Conservation (phyloP, 805 yeast species). For the Metschnikowia reukaufii region DNA sequence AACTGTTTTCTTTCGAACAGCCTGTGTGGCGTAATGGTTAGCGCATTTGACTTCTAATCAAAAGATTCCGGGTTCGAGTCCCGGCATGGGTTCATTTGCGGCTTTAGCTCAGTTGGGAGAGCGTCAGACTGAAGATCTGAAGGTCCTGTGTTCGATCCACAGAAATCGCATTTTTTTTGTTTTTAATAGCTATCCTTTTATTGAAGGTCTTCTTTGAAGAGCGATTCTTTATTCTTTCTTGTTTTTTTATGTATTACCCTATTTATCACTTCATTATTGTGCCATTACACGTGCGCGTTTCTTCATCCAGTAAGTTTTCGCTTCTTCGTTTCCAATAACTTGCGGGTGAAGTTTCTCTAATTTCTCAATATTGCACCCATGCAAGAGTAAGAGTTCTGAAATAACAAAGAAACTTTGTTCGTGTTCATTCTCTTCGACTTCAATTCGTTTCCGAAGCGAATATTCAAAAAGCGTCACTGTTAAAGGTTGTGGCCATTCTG, state of each 20-base stretch:
- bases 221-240: neutral
- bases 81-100: no score
- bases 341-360: conserved; percentile 25
- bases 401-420: conserved; percentile 39
- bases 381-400: conserved; percentile 57
- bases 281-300: conserved; percentile 20
- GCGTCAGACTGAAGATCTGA: conserved; percentile 28
- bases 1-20: no score
- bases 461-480: conserved; percentile 42
- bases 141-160: conserved; percentile 29
- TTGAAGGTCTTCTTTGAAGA: no score
- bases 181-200: no score
- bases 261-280: neutral
- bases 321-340: conserved; percentile 44
- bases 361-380: conserved; percentile 52
- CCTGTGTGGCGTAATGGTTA: no score
- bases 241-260: neutral
- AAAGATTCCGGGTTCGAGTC: no score
- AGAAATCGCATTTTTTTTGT: conserved; percentile 23
- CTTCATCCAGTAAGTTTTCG: conserved; percentile 55
- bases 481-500: conserved; percentile 19
- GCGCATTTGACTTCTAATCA: no score
- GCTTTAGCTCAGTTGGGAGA: conserved; percentile 26
- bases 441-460: conserved; percentile 48
- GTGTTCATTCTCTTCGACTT: conserved; percentile 15